A percentile compares a stretch with the other conserved stretches of the same genome.
Conservation (phyloP, 257 asterid species). For the Petunia secreta region DNA sequence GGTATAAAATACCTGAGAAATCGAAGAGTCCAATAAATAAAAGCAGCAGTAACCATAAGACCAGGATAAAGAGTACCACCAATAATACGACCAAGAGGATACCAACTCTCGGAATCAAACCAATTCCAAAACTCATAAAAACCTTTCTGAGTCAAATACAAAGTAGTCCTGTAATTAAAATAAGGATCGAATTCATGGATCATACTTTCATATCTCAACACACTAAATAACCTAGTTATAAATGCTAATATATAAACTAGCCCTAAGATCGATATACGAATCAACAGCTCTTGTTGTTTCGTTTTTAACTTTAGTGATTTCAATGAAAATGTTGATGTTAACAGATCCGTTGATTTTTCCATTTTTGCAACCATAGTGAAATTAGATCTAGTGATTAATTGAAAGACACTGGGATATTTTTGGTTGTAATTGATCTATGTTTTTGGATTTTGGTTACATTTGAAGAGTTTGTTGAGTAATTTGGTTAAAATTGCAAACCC, state of each 20-base stretch:
- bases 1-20: slow-evolving; percentile 61
- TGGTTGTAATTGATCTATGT: background rate
- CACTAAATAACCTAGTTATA: slow-evolving; percentile 87
- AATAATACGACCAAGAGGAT: slow-evolving; percentile 89
- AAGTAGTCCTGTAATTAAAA: slow-evolving; percentile 94
- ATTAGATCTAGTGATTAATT: slow-evolving; percentile 23
- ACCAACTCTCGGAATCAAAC: slow-evolving; percentile 99
- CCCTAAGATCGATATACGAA: slow-evolving; percentile 80
- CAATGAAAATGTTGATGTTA: slow-evolving; percentile 13
- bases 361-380: slow-evolving; percentile 4
- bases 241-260: slow-evolving; percentile 84
- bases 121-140: slow-evolving; percentile 98
- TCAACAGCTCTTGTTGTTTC: slow-evolving; percentile 91
- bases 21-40: slow-evolving; percentile 82
- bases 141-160: slow-evolving; percentile 74
- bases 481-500: slow-evolving; percentile 10
- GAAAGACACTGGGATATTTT: background rate
- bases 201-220: slow-evolving; percentile 96
- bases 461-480: background rate
- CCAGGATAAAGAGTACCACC: slow-evolving; percentile 99
- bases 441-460: slow-evolving; percentile 7
- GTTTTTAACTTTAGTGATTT: slow-evolving; percentile 79
- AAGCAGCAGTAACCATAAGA: slow-evolving; percentile 97
- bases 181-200: slow-evolving; percentile 99
- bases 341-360: slow-evolving; percentile 30